Base-by-base conservation (phyloP, 176 grass and related monocot species). In the Stipa capillata region DNA sequence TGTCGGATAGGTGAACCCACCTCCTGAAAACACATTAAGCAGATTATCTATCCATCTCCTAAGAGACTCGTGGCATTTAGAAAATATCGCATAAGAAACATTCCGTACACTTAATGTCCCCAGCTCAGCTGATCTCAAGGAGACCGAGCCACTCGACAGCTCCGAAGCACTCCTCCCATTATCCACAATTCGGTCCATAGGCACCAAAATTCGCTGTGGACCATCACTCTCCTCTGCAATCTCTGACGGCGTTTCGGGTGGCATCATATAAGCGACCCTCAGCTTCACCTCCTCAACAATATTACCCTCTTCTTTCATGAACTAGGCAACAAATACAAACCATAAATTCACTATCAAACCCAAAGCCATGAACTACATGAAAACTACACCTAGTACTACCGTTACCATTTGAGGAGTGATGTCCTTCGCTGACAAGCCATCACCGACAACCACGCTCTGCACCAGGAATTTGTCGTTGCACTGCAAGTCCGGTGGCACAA, bases 391-490 rank as follows among this genome's bases (percentile, higher is more conserved):
- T n/a, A 87, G 18, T 39, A 79, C 17, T 60, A 89, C 76, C 76
- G 85, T 85, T 65, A 93, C 91, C 91, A 85, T 87, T 59, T 93
- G 72, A 25, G 84, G 50, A 33, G 87, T 90, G 65, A 90, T 74
- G 33, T 90, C 73, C 77, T 87, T 90, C 2, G 81, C 39, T 47
- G 67, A 42, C 42, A 89, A 77, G 14, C 66, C 54, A 0, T 85
- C 66, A 23, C 75, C 14, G 24, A 90, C 59, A 4, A 93, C 68
- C 23, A 87, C 87, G 39, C 87, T 87, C 67, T 87, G 91, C 40
- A 93, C 84, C 67, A 93, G 66, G 75, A 93, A 93, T 63, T 90
- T 93, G 44, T 93, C 91, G 73, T 93, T 93, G 82, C 87, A 93
- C 79, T 93, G 91, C 87, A 93, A 74, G 49, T 90, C 91, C 2